Evolutionary conservation across 768 basidiomycete species (phyloP), one percentile per base, ranked within the genome.

Genomic region (Psilocybe sp.): DNA sequence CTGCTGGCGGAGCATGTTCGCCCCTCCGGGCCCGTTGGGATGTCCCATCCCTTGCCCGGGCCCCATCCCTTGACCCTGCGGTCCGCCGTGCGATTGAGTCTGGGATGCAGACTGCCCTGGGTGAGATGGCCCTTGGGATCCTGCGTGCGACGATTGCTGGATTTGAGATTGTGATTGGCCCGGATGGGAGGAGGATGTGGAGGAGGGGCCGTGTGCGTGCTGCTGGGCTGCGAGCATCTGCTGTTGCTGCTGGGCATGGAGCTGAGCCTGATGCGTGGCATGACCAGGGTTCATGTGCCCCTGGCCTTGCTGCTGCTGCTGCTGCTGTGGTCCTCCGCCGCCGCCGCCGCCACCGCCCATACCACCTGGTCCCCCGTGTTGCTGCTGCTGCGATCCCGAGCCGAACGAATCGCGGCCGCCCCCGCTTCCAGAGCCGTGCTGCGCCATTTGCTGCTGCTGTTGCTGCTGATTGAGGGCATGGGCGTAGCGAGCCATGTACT

Each of bases 401-500:
- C 23, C 7, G 23, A 28, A 28, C 23, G 23, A 3, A 28, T 28
- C 23, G 42, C 23, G 38, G 20, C 15, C 42, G 49, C 15, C 39
- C n/a, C n/a, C 46, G 23, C 28, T 45, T n/a, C n/a, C n/a, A n/a
- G n/a, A n/a, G 50, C 13, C 46, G 35, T n/a, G 57, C 14, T 47
- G 49, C 35, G 48, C 50, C 47, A 51, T 32, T 45, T 57, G 55
- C 44, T 52, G 46, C 31, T 53, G 54, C 34, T 51, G 47, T 50
- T 57, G 56, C 44, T 56, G 57, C 42, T 62, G 58, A 14, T 38
- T 49, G 5, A 56, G 15, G 44, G 16, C 57, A 61, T 50, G 36
- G 57, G 56, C 51, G 61, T 66, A 32, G 58, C 56, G 23, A 51
- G 53, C 23, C 23, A 28, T 28, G 8, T 59, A 40, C 10, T 56